Evolutionary conservation across 129 eudicot genomes (phyloP).

Genomic region (Kitagawia praeruptora): DNA sequence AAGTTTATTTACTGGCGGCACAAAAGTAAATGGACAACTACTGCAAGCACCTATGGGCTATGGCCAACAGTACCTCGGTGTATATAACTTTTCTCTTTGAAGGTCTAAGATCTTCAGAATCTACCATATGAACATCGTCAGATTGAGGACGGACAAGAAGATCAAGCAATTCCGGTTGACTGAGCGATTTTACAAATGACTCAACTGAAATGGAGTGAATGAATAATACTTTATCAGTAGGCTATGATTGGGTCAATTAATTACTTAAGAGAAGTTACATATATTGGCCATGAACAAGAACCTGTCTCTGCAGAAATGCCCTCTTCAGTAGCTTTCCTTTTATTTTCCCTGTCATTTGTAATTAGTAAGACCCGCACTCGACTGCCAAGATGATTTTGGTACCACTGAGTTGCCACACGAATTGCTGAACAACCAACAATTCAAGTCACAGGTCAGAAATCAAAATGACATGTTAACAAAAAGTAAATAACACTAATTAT

Average conservation of each 20-base stretch:
- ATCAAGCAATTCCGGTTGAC: conserved; percentile 88
- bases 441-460: background rate
- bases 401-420: conserved; percentile 92
- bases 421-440: conserved; percentile 52
- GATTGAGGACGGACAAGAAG: conserved; percentile 70
- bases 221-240: conserved; percentile 5
- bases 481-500: background rate
- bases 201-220: conserved; percentile 49
- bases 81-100: conserved; percentile 76
- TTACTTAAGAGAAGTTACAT: background rate
- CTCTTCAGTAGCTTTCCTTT: conserved; percentile 72
- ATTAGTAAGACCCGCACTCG: conserved; percentile 52
- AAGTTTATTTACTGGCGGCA: background rate
- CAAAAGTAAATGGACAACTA: background rate
- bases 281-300: background rate
- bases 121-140: conserved; percentile 58
- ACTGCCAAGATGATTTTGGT: conserved; percentile 80
- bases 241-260: background rate
- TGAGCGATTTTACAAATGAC: conserved; percentile 76
- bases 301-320: conserved; percentile 93
- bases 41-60: conserved; percentile 4
- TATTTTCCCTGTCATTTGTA: conserved; percentile 88
- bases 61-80: conserved; percentile 49
- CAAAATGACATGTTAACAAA: background rate
- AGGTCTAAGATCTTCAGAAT: conserved; percentile 82